Conservation (phyloP, 2,329 filamentous ascomycete species). For the Arthrobotrys sinensis region DNA sequence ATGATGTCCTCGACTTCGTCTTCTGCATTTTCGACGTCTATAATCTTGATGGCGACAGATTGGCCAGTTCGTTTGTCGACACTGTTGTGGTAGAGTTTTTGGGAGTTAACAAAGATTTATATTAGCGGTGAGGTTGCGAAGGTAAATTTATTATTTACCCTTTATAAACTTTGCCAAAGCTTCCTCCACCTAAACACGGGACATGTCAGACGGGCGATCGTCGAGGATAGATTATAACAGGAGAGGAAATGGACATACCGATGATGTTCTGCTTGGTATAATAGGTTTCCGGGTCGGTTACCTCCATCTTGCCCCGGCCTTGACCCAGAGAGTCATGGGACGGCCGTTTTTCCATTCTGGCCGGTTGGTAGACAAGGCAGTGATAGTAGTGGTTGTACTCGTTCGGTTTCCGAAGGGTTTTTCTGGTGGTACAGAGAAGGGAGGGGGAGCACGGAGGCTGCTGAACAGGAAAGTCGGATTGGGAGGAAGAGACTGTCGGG, state of each 20-base stretch:
- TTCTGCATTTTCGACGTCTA: conserved; percentile 98
- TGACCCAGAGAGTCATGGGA: conserved; percentile 52
- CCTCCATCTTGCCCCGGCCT: conserved; percentile 66
- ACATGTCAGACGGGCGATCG: neutral
- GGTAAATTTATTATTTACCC: conserved; percentile 77
- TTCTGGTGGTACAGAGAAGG: neutral
- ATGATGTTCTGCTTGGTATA: conserved; percentile 96
- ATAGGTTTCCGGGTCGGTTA: conserved; percentile 86
- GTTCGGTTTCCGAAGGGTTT: no score
- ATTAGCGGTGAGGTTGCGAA: neutral
- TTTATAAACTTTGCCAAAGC: conserved; percentile 99
- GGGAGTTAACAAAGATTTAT: conserved; percentile 24
- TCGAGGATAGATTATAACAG: neutral
- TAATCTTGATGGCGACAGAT: conserved; percentile 97
- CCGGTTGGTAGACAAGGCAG: neutral
- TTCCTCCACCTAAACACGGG: conserved; percentile 81
- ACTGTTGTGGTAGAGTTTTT: conserved; percentile 68
- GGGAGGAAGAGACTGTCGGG: neutral
- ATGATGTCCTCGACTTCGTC: conserved; percentile 99
- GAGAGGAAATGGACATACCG: conserved; percentile 71
- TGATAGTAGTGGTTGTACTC: no score
- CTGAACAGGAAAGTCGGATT: neutral
- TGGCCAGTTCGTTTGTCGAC: conserved; percentile 94
- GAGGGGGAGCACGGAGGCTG: neutral
- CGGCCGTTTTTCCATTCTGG: conserved; percentile 50